A percentile compares a stretch with the other conserved stretches of the same genome.
These are phyloP conservation scores for Malassezia dermatis DNA, from an alignment of 1,284 basidiomycete species.

Conservation along the genomic window DNA sequence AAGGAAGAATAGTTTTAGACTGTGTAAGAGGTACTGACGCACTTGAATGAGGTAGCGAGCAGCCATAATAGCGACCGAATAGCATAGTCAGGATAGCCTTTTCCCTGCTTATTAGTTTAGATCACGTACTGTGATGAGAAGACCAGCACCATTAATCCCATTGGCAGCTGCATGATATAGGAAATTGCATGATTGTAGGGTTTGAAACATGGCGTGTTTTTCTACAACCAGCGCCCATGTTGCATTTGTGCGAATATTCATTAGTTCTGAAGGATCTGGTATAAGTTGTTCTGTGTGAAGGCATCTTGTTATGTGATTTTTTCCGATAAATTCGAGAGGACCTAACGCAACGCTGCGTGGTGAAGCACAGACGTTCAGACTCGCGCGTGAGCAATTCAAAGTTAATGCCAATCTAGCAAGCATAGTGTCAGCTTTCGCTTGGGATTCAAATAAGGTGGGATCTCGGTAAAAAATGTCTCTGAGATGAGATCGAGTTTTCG, in stretches of 20 bases:
- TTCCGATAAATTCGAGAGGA: conserved; percentile 2
- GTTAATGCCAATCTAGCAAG: conserved; percentile 16
- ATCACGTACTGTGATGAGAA: background rate
- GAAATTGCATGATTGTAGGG: conserved; percentile 7
- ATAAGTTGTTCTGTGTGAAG: conserved; percentile 12
- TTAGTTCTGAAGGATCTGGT: conserved; percentile 4
- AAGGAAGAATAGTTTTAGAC: conserved; percentile 4
- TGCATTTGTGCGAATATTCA: conserved; percentile 2
- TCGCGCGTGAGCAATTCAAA: conserved; percentile 9
- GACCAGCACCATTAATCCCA: background rate
- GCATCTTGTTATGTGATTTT: background rate
- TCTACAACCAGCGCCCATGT: conserved; percentile 32
- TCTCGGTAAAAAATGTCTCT: conserved; percentile 35
- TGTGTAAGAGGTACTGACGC: background rate
- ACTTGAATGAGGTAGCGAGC: conserved; percentile 8
- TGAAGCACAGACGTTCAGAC: conserved; percentile 26
- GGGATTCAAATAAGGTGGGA: conserved; percentile 22
- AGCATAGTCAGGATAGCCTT: conserved; percentile 35
- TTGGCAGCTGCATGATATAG: background rate
- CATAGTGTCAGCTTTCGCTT: conserved; percentile 23
- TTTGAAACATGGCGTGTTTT: conserved; percentile 34
- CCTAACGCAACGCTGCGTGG: conserved; percentile 27
- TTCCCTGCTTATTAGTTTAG: conserved; percentile 14
- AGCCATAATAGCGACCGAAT: conserved; percentile 17
- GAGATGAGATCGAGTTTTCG: background rate